Percentiles rank a stretch among this genome's conserved stretches.
phyloP scores from a whole-genome alignment of 345 rosid species.

The Sapria himalayana region DNA sequence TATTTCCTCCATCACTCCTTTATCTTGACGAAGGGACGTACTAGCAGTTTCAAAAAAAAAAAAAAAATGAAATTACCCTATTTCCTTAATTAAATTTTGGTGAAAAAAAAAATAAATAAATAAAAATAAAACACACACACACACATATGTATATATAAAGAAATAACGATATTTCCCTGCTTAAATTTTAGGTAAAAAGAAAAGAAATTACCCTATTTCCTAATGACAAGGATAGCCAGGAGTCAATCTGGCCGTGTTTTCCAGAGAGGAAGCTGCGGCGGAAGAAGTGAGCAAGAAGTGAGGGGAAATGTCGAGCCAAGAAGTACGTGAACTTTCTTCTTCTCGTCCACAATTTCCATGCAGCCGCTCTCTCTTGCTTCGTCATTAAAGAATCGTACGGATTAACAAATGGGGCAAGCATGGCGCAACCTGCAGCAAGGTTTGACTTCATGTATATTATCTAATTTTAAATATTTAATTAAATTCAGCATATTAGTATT shows the following conservation, averaged over 20 bases:
- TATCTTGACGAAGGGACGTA: too few relatives aligned
- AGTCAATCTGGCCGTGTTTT: constrained; percentile 41
- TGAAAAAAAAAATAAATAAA: not conserved
- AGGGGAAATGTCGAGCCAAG: constrained; percentile 39
- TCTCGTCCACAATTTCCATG: constrained; percentile 36
- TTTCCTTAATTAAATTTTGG: too few relatives aligned
- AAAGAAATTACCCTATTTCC: constrained; percentile 29
- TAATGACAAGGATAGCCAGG: constrained; percentile 38
- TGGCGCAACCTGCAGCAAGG: constrained; percentile 43
- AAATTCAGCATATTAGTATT: too few relatives aligned
- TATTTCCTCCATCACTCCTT: too few relatives aligned
- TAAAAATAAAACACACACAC: not conserved
- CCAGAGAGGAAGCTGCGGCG: constrained; percentile 35
- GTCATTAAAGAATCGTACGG: constrained; percentile 44
- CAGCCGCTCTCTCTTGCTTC: constrained; percentile 24
- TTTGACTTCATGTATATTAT: too few relatives aligned
- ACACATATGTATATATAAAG: too few relatives aligned
- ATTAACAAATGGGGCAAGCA: constrained; percentile 55
- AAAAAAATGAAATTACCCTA: too few relatives aligned
- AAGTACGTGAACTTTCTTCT: constrained; percentile 39
- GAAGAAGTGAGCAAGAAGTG: constrained; percentile 29
- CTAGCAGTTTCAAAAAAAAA: too few relatives aligned
- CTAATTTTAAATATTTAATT: too few relatives aligned
- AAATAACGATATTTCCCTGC: too few relatives aligned
- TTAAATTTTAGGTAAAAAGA: too few relatives aligned